Base-by-base conservation (phyloP, 2,329 filamentous ascomycete genomes). In the Alternaria novae-zelandiae region DNA sequence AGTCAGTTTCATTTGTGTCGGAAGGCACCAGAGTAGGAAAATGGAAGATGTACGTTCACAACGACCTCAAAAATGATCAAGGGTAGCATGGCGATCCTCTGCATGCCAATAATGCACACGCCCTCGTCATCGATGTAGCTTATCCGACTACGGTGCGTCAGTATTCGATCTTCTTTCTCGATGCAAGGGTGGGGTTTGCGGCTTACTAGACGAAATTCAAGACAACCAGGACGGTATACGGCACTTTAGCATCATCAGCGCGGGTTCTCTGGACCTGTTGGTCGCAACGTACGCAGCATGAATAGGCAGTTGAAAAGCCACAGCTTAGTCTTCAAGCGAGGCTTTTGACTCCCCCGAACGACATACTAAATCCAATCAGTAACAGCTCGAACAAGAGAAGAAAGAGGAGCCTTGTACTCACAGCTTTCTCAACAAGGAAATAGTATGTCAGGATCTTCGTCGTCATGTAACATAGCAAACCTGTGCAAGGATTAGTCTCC, bases 401-500 rank as follows among this genome's bases (percentile, higher is more conserved):
- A 49, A 49, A 5, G 17, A 8, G 12, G 11, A 32, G 28, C 23
- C 36, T 46, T 17, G 20, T 44, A 78, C 83, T 73, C 77, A 88
- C 87, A 46, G 86, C 87, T 77, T 88, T 88, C 73, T 90, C 89
- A 1, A 89, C 87, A 3, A 90, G 80, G 71, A 90, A 90, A 25
- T 88, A 81, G 70, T 90, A 90, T n/a, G 90, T 87, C 21, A 89
- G 77, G 79, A 89, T 85, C 80, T 91, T 90, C 3, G 88, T 89
- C 3, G 86, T 87, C 55, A 90, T 82, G 70, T 90, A 90, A 67
- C 85, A 90, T 6, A 84, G 78, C 2, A 90, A 80, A 59, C 74
- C 73, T 76, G 21, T n/a, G n/a, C 13, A 32, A 56, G 6, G 5
- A 20, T 65, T 13, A 67, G 62, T 57, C 7, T 3, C 12, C 7